A percentile compares a stretch with the other conserved stretches of the same genome.
Conservation (phyloP, 495 filamentous ascomycete species). For the Penicillium nucicola region DNA sequence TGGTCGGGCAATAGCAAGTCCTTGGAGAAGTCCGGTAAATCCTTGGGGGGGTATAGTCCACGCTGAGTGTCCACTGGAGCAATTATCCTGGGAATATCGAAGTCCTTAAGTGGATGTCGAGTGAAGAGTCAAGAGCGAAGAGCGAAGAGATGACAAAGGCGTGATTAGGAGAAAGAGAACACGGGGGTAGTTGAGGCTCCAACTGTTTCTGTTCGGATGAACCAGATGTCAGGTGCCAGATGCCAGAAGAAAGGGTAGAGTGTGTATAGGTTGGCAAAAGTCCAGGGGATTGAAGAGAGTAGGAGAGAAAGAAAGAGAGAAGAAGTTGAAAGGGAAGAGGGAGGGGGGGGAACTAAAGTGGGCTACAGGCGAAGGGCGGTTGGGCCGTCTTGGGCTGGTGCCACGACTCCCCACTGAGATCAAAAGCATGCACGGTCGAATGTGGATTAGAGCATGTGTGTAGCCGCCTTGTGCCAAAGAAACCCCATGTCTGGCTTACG, state of each 20-base stretch:
- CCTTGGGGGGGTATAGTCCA: constrained; percentile 17
- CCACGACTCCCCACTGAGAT: constrained; percentile 40
- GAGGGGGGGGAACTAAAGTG: constrained; percentile 26
- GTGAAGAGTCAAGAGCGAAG: constrained; percentile 7
- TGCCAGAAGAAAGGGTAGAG: constrained; percentile 5
- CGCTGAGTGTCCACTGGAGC: constrained; percentile 16
- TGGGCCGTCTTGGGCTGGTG: constrained; percentile 47
- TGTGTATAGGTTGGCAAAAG: constrained; percentile 5
- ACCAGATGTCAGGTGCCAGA: constrained; percentile 10
- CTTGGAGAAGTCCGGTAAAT: constrained; percentile 20
- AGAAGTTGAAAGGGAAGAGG: constrained; percentile 15
- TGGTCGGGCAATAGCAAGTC: constrained; percentile 19
- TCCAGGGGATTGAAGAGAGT: constrained; percentile 11
- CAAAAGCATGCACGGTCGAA: constrained; percentile 37
- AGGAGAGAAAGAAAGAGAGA: constrained; percentile 14
- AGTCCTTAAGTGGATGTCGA: constrained; percentile 14
- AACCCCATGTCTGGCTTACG: background rate
- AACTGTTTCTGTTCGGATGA: constrained; percentile 9
- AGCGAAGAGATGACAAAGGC: constrained; percentile 1
- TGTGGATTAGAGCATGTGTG: constrained; percentile 30
- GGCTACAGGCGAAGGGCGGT: constrained; percentile 27
- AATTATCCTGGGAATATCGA: constrained; percentile 19
- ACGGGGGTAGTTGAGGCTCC: constrained; percentile 9
- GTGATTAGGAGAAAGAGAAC: constrained; percentile 13
- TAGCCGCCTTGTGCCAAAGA: constrained; percentile 8